Evolutionary conservation across 441 rosid genomes (phyloP).

Genomic region (Breynia disticha): DNA sequence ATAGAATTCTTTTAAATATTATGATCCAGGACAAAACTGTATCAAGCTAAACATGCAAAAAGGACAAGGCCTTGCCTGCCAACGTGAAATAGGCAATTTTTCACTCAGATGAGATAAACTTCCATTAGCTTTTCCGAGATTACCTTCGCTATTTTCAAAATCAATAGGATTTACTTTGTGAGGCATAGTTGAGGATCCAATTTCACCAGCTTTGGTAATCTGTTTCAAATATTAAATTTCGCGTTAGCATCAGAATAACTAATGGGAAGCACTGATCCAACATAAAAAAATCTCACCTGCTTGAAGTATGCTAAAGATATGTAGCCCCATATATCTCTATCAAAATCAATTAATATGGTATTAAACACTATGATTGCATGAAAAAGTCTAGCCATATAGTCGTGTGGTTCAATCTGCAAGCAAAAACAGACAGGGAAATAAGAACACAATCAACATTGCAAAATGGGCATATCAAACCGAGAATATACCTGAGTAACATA

Average conservation of each 20-base stretch:
- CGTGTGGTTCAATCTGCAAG: constrained; percentile 89
- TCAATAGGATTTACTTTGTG: constrained; percentile 96
- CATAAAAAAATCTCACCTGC: constrained; percentile 45
- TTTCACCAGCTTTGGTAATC: constrained; percentile 93
- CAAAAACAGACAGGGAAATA: not conserved
- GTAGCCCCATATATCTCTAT: constrained; percentile 88
- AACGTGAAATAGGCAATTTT: constrained; percentile 82
- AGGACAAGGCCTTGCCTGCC: constrained; percentile 52
- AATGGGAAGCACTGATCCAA: not conserved
- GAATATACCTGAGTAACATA: constrained; percentile 72
- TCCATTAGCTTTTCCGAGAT: constrained; percentile 88
- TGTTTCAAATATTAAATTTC: constrained; percentile 22
- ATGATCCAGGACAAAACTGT: not conserved
- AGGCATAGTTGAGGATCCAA: constrained; percentile 97
- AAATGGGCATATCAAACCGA: not conserved
- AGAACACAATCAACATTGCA: not conserved
- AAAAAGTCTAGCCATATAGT: constrained; percentile 86
- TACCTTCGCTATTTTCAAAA: constrained; percentile 95
- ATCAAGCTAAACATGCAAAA: not conserved
- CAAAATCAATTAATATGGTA: constrained; percentile 74
- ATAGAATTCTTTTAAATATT: constrained; percentile 3
- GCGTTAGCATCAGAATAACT: not conserved
- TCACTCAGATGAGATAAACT: constrained; percentile 51
- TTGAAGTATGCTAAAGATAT: constrained; percentile 77
- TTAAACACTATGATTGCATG: constrained; percentile 59